Conservation (phyloP, 805 yeast genomes). For the Lipomyces starkeyi region DNA sequence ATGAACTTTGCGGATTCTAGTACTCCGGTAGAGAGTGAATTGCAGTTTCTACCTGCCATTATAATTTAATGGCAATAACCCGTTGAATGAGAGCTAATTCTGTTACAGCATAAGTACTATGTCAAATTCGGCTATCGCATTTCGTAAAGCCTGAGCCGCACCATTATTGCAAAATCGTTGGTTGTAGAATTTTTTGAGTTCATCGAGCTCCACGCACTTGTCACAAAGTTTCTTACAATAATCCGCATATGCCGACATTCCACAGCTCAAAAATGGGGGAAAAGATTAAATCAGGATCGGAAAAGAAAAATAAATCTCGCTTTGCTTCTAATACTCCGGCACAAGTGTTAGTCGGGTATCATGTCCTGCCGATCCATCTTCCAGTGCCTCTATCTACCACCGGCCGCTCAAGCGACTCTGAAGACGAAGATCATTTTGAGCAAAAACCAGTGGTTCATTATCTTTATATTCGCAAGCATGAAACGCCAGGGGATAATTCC, state of each 20-base stretch:
- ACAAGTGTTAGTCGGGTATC: slow-evolving; percentile 19
- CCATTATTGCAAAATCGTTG: neutral
- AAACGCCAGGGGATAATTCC: slow-evolving; percentile 12
- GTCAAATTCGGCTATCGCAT: no score
- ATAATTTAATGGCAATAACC: neutral
- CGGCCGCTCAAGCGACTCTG: slow-evolving; percentile 1
- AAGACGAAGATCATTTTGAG: neutral
- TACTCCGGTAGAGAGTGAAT: slow-evolving; percentile 32
- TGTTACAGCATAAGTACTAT: no score
- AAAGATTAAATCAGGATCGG: neutral
- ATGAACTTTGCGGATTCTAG: slow-evolving; percentile 43
- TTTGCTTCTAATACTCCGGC: neutral
- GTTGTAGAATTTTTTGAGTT: neutral
- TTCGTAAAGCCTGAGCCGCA: neutral
- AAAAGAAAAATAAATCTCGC: neutral
- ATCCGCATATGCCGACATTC: neutral
- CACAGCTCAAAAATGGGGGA: neutral
- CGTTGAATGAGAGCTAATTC: no score
- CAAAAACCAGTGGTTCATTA: slow-evolving; percentile 34
- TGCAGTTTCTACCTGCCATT: neutral
- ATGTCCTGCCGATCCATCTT: slow-evolving; percentile 22
- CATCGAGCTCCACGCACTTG: neutral
- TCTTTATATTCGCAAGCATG: slow-evolving; percentile 40
- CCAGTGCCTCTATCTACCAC: slow-evolving; percentile 2
- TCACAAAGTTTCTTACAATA: neutral